Base-by-base conservation (phyloP, 345 rosid genomes). In the Ceriops zippeliana region DNA sequence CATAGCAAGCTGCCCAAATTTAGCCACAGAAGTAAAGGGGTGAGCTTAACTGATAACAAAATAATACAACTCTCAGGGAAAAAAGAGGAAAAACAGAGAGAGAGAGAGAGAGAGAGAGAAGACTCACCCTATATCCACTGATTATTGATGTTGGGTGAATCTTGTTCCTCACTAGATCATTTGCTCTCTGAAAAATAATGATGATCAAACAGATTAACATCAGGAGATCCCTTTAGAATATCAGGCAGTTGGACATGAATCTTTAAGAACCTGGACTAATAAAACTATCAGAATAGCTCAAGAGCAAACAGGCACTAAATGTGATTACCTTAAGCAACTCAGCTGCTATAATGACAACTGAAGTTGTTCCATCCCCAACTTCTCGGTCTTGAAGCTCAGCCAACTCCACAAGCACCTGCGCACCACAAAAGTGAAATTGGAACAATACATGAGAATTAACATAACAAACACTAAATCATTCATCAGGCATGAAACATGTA, bases 321-420 rank as follows among this genome's bases (percentile, higher is more conserved):
- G 57, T 64, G 62, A 26, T 74, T 75, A 89, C 96, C 89, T 89
- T 84, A 17, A 89, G 89, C 77, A 89, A 76, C 84, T 91, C 98
- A 16, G 98, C 96, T 70, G 99, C 97, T 30, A 95, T 84, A 73
- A 95, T 92, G 65, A 92, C 98, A 58, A 95, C 99, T 30, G 98
- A 90, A 37, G 99, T 89, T 58, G 99, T 95, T 64, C 98, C 99
- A 82, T 95, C 98, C 37, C 99, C 98, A 47, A 92, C 98, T 86
- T 95, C 99, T 73, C 88, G 84, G 70, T 92, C 99, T 76, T 92
- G 99, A 80, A 90, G 97, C 82, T 95, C 98, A 53, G 99, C 98
- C 93, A 90, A 84, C 85, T 95, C 98, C 17, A 90, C 99, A 30
- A 95, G 92, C 37, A 90, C 92, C 98, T 92, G 80, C 35, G 30